These are phyloP conservation scores for Candida wancherniae DNA, from an alignment of 805 yeast species.

Conservation along the genomic window DNA sequence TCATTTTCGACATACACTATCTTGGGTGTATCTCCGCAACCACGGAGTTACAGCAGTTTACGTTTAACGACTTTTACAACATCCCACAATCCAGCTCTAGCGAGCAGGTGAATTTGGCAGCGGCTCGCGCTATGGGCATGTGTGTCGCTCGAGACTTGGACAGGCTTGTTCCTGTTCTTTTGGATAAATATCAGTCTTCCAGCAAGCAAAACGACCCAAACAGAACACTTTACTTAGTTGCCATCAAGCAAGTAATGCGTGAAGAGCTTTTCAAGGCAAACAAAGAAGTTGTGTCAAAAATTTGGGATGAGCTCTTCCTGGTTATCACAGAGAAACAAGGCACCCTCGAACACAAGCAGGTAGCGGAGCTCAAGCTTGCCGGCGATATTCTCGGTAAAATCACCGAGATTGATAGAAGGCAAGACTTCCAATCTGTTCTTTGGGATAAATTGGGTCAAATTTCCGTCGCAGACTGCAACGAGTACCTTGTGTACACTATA, in stretches of 20 bases:
- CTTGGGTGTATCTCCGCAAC: constrained; percentile 45
- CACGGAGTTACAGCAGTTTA: constrained; percentile 11
- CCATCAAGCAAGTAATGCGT: constrained; percentile 21
- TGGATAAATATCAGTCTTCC: constrained; percentile 18
- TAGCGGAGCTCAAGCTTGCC: constrained; percentile 26
- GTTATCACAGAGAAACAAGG: constrained; percentile 7
- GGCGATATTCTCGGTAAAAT: constrained; percentile 35
- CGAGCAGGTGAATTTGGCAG: constrained; percentile 35
- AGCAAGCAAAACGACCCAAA: constrained; percentile 6
- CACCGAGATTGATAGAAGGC: constrained; percentile 11
- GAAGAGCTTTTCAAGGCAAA: constrained; percentile 16
- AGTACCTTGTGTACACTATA: constrained; percentile 23
- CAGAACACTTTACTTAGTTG: constrained; percentile 15
- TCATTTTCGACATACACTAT: constrained; percentile 37
- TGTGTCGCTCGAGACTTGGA: constrained; percentile 37
- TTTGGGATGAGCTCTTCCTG: constrained; percentile 12
- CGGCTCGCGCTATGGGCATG: constrained; percentile 52
- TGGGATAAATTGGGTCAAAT: constrained; percentile 11
- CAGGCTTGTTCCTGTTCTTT: constrained; percentile 34
- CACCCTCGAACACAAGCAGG: constrained; percentile 9
- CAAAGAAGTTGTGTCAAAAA: no score
- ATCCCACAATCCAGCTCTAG: constrained; percentile 29
- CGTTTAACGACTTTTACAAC: constrained; percentile 32
- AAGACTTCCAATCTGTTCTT: constrained; percentile 16
- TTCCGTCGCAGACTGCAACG: constrained; percentile 7